phyloP scores from a whole-genome alignment of 176 grass and related monocot species.

The Zea luxurians region DNA sequence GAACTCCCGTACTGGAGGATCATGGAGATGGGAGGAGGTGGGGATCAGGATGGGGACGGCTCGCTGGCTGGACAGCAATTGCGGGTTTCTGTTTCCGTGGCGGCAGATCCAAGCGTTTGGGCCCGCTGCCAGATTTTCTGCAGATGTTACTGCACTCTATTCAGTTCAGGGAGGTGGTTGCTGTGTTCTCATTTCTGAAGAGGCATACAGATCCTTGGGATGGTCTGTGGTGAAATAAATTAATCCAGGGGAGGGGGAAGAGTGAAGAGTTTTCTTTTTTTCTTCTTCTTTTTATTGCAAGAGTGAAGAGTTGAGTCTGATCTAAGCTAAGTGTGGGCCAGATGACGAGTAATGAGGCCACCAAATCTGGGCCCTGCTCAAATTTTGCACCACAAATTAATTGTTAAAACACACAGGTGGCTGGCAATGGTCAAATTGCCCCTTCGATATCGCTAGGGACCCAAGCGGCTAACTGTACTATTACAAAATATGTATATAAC shows the following conservation, averaged over 20 bases:
- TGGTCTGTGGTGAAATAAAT: neutral
- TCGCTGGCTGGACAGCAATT: slow-evolving; percentile 29
- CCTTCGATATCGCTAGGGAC: slow-evolving; percentile 24
- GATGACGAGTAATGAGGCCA: neutral
- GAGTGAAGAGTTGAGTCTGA: slow-evolving; percentile 27
- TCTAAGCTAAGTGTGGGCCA: slow-evolving; percentile 14
- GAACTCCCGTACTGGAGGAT: slow-evolving; percentile 5
- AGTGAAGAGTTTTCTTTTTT: no score
- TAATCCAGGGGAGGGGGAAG: no score
- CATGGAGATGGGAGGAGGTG: neutral
- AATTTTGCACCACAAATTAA: neutral
- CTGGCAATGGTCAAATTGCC: slow-evolving; percentile 38
- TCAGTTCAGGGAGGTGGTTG: no score
- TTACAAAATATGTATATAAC: no score
- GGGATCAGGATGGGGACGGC: neutral
- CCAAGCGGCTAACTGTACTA: neutral
- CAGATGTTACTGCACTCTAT: neutral
- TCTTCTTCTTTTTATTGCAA: no score
- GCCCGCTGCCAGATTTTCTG: neutral
- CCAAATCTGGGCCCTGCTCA: slow-evolving; percentile 28
- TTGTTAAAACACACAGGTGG: slow-evolving; percentile 7
- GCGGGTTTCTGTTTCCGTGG: slow-evolving; percentile 6
- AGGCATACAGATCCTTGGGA: neutral
- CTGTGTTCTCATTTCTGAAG: neutral
- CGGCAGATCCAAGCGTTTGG: neutral